Evolutionary conservation across 2,329 filamentous ascomycete genomes (phyloP).

Genomic region (Biscogniauxia marginata): DNA sequence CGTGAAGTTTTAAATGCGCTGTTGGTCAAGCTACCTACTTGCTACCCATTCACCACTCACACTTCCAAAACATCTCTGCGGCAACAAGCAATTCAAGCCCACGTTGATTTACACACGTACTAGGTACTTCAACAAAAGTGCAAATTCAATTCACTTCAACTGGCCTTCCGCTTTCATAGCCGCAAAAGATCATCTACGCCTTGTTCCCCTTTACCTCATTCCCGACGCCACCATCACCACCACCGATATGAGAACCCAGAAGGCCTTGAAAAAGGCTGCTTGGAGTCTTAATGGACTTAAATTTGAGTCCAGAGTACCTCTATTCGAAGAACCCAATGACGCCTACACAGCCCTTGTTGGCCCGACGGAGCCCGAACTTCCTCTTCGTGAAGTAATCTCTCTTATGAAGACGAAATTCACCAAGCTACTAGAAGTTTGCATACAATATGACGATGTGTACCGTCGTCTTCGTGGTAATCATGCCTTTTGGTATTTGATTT

Average conservation of each 20-base stretch:
- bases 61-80: too few relatives aligned
- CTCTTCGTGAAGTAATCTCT: neutral
- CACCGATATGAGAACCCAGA: neutral
- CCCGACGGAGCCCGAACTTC: neutral
- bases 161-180: too few relatives aligned
- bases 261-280: neutral
- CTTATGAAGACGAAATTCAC: neutral
- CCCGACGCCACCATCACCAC: neutral
- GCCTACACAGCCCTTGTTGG: constrained; percentile 2
- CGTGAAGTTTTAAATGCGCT: too few relatives aligned
- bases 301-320: constrained; percentile 2
- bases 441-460: constrained; percentile 16
- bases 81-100: too few relatives aligned
- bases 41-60: too few relatives aligned
- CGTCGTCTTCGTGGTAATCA: constrained; percentile 10
- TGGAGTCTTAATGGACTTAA: constrained; percentile 1
- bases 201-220: neutral
- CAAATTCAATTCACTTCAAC: too few relatives aligned
- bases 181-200: neutral
- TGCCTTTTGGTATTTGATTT: constrained; percentile 18
- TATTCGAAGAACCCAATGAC: neutral
- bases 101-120: neutral
- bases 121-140: neutral
- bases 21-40: too few relatives aligned
- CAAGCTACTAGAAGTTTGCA: constrained; percentile 3